Percentiles rank a stretch among this genome's conserved stretches.
Conservation (phyloP, 2,329 filamentous ascomycete species). For the Monilinia fructicola region DNA sequence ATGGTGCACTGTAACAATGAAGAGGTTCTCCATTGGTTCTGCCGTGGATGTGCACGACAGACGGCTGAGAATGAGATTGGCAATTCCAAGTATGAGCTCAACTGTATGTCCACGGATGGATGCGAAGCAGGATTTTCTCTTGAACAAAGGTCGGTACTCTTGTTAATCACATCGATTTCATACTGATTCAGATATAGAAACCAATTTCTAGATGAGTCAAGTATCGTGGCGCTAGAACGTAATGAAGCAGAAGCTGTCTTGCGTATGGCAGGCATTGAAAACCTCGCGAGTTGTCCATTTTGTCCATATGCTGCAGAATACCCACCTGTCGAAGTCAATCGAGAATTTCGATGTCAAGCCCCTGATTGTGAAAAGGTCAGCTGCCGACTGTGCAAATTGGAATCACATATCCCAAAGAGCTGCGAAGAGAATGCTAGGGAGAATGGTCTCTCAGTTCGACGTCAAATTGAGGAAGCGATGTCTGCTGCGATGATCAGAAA, state of each 20-base stretch:
- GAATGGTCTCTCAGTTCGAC: conserved; percentile 59
- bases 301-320: conserved; percentile 78
- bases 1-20: conserved; percentile 66
- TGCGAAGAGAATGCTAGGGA: conserved; percentile 67
- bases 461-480: conserved; percentile 80
- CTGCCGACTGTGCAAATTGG: conserved; percentile 66
- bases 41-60: conserved; percentile 61
- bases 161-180: not conserved
- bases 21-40: conserved; percentile 57
- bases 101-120: conserved; percentile 68
- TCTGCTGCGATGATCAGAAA: conserved; percentile 72
- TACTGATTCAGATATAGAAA: conserved; percentile 30
- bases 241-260: conserved; percentile 71
- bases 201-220: conserved; percentile 52
- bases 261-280: conserved; percentile 67
- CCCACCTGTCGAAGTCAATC: conserved; percentile 63
- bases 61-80: conserved; percentile 70
- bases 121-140: conserved; percentile 63
- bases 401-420: conserved; percentile 69
- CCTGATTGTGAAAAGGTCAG: conserved; percentile 62
- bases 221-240: conserved; percentile 62
- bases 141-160: conserved; percentile 54
- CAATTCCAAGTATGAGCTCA: conserved; percentile 63
- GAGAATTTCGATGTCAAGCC: conserved; percentile 71
- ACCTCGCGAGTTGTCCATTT: conserved; percentile 75